Conservation (phyloP, 768 basidiomycete genomes). For the Galerina marginata region DNA sequence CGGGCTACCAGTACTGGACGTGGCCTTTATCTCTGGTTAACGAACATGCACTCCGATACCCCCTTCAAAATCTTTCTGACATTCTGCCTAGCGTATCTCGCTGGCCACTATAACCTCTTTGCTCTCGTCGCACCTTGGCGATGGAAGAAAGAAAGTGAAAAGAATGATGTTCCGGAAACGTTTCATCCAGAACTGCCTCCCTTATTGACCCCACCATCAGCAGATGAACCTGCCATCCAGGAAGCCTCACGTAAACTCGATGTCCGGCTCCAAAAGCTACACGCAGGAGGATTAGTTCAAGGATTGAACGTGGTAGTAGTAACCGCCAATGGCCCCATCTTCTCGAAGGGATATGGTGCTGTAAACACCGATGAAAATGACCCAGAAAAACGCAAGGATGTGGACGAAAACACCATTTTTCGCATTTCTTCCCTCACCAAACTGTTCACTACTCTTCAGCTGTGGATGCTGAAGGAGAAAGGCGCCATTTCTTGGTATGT, state of each 20-base stretch:
- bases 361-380: background rate
- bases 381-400: background rate
- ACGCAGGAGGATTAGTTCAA: background rate
- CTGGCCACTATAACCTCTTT: background rate
- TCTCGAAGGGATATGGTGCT: background rate
- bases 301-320: background rate
- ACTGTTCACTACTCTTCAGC: background rate
- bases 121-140: background rate
- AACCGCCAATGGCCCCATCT: background rate
- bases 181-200: background rate
- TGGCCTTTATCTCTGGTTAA: background rate
- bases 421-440: conserved; percentile 2
- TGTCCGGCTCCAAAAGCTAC: background rate
- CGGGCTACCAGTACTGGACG: no score
- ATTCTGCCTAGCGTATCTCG: background rate
- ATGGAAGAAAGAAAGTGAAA: background rate
- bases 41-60: background rate
- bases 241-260: background rate
- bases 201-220: background rate
- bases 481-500: background rate
- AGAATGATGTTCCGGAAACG: no score
- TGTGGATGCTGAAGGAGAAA: conserved; percentile 5
- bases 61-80: background rate
- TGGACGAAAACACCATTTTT: conserved; percentile 1
- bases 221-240: background rate